A percentile compares a stretch with the other conserved stretches of the same genome.
phyloP scores from a whole-genome alignment of 495 filamentous ascomycete species.

The Annulohypoxylon moriforme region DNA sequence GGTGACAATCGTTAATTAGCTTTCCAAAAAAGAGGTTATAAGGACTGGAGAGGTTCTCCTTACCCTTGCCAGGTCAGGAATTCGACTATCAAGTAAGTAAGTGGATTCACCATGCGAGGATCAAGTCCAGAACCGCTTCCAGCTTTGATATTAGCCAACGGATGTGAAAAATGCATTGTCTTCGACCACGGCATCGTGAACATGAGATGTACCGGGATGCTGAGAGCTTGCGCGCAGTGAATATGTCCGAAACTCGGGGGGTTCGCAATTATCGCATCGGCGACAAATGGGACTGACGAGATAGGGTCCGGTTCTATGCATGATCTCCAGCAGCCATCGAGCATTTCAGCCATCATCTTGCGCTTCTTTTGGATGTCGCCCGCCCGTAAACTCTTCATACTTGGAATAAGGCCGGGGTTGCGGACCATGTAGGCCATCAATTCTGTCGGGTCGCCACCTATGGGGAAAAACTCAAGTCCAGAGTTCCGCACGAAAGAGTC shows the following conservation, averaged over 20 bases:
- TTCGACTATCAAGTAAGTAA: neutral
- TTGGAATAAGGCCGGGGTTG: neutral
- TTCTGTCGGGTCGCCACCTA: neutral
- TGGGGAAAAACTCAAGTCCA: neutral
- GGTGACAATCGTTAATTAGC: neutral
- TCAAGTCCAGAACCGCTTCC: neutral
- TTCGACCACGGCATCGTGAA: conserved; percentile 1
- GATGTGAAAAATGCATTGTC: neutral
- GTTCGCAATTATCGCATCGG: neutral
- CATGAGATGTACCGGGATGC: conserved; percentile 1
- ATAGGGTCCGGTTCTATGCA: neutral
- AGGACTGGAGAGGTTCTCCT: neutral
- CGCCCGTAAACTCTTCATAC: neutral
- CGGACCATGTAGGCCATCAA: conserved; percentile 4
- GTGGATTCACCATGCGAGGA: neutral
- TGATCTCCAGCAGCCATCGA: neutral
- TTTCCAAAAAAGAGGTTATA: too few relatives aligned
- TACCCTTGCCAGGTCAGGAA: neutral
- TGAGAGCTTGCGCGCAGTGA: neutral
- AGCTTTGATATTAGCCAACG: neutral
- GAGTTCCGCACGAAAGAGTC: neutral
- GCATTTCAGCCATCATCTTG: neutral
- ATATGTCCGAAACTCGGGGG: conserved; percentile 4
- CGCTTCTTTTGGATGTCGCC: conserved; percentile 2
- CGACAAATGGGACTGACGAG: neutral